Evolutionary conservation across 2,329 filamentous ascomycete species (phyloP).

Genomic region (Aspergillus piperis): DNA sequence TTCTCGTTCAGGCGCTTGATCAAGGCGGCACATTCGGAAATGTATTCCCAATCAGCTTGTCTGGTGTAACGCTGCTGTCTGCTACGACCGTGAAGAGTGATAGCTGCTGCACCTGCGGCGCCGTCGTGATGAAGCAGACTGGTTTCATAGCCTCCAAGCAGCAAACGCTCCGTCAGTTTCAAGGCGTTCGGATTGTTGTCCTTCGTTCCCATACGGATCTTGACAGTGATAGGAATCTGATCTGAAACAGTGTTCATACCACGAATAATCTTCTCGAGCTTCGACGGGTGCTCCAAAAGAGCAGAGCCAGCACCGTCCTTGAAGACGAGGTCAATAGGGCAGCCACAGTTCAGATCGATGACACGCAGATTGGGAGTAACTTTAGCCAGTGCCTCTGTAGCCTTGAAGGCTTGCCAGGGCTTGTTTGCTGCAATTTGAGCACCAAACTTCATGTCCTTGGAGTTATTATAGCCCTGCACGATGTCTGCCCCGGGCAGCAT

Average conservation of each 20-base stretch:
- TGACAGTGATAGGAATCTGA: constrained; percentile 88
- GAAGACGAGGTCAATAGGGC: constrained; percentile 92
- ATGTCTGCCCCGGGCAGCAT: constrained; percentile 58
- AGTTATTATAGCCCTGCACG: constrained; percentile 77
- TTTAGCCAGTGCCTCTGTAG: constrained; percentile 75
- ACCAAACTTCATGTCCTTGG: constrained; percentile 82
- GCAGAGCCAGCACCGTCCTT: constrained; percentile 86
- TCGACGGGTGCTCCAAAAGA: constrained; percentile 81
- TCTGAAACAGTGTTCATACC: constrained; percentile 95
- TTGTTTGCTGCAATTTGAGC: constrained; percentile 92
- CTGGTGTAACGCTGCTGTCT: constrained; percentile 93
- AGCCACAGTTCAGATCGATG: constrained; percentile 95
- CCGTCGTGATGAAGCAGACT: constrained; percentile 63
- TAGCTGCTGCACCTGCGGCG: constrained; percentile 84
- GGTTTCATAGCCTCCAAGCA: constrained; percentile 75
- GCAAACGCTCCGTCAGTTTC: constrained; percentile 78
- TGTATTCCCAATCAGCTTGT: constrained; percentile 92
- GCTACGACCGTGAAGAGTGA: constrained; percentile 90
- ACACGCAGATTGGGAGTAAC: constrained; percentile 82
- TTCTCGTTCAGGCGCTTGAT: constrained; percentile 77
- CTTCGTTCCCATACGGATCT: constrained; percentile 88
- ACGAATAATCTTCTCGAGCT: constrained; percentile 89
- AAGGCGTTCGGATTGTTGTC: constrained; percentile 76
- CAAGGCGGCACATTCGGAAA: constrained; percentile 81
- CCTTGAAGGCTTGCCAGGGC: constrained; percentile 85